A percentile compares a stretch with the other conserved stretches of the same genome.
Conservation (phyloP, 106 monocot genomes). For the Gastrodia elata region DNA sequence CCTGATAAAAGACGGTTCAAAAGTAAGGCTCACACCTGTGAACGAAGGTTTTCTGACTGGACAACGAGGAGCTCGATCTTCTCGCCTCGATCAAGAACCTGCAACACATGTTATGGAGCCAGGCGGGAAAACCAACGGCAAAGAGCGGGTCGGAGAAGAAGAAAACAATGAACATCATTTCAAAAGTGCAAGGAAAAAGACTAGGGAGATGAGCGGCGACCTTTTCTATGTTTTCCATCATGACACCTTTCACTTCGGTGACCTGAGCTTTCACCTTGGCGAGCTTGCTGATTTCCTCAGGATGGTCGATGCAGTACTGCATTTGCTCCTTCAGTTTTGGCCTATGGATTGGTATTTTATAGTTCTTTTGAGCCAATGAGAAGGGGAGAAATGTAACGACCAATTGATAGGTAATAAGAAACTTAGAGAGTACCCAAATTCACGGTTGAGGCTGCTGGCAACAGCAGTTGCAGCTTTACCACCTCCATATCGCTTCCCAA, state of each 20-base stretch:
- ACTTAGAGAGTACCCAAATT: conserved; percentile 10
- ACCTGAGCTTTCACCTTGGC: conserved; percentile 33
- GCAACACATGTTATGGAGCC: not conserved
- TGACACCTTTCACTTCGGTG: conserved; percentile 31
- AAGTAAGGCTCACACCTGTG: conserved; percentile 8
- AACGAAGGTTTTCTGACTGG: conserved; percentile 21
- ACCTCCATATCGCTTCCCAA: conserved; percentile 16
- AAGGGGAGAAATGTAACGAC: too few relatives aligned
- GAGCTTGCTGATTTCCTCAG: conserved; percentile 33
- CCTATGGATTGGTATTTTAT: conserved; percentile 9
- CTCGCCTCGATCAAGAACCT: conserved; percentile 22
- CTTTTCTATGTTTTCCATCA: conserved; percentile 38
- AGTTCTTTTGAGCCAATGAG: too few relatives aligned
- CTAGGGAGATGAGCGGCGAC: not conserved
- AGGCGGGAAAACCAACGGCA: not conserved
- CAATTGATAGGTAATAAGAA: too few relatives aligned
- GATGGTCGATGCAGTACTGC: conserved; percentile 31
- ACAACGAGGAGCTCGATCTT: conserved; percentile 21
- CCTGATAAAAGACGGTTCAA: too few relatives aligned
- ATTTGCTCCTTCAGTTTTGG: conserved; percentile 31
- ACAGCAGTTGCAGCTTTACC: conserved; percentile 16
- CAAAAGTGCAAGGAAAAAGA: not conserved
- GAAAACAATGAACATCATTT: not conserved
- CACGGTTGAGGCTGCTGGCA: conserved; percentile 14
- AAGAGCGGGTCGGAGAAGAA: too few relatives aligned